Evolutionary conservation across 306 rosid genomes (phyloP), one percentile per base, ranked within the genome.

Genomic region (Cicer yamashitae): DNA sequence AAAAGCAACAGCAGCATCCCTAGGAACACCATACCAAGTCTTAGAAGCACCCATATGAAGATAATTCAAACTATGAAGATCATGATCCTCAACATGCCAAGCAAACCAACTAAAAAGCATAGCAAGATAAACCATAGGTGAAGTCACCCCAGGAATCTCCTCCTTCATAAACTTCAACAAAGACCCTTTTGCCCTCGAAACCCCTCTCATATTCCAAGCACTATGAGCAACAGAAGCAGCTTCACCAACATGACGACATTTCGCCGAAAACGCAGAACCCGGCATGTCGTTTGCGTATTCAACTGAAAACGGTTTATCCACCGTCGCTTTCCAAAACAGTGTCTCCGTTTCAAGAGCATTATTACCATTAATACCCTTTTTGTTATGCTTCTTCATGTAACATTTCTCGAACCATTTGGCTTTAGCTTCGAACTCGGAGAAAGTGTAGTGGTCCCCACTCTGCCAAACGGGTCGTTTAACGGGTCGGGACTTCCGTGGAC

Each of bases 101-200:
- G 99, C 99, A 66, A 96, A 96, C 99, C 99, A 96, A 76, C 99
- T 96, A 74, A 96, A 96, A 80, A 96, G 57, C 99, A 96, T 96
- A 10, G 99, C 99, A 10, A 96, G 88, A 43, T 96, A 96, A 44
- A 96, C 89, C 99, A 96, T 96, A 0, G 99, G 99, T 0, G 98
- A 92, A 5, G 99, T 96, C 8, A 96, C 99, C 6, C 99, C 99
- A 0, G 99, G 99, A 86, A 96, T 96, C 84, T 92, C 99, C 85
- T 96, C 99, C 90, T 90, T 96, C 99, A 96, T 96, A 80, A 96
- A 96, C 94, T 84, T 84, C 90, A 96, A 74, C 72, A 96, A 62
- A 12, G 99, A 96, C 39, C 98, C 98, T 20, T 85, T 88, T 0
- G 99, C 86, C 88, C 99, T 82, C 0, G 98, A 89, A 58, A 92